phyloP scores from a whole-genome alignment of 2,329 filamentous ascomycete genomes.

The Neopestalotiopsis sp. region DNA sequence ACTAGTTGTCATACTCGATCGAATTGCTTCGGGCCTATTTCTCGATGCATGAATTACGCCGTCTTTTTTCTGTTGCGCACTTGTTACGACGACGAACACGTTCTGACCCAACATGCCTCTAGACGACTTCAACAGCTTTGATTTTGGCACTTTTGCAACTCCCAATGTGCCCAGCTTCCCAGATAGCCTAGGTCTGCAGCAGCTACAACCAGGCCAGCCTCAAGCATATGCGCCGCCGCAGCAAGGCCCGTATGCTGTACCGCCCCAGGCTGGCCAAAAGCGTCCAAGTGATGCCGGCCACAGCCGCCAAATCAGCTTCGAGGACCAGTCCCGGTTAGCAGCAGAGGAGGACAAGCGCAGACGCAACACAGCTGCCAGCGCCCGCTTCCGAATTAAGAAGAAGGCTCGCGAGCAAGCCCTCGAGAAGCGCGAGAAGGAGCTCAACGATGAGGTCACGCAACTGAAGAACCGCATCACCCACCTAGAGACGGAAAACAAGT shows the following conservation, averaged over 20 bases:
- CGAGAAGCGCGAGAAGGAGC: constrained; percentile 81
- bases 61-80: constrained; percentile 29
- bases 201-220: constrained; percentile 58
- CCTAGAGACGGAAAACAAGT: constrained; percentile 58
- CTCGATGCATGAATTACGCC: constrained; percentile 26
- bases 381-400: constrained; percentile 93
- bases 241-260: constrained; percentile 38
- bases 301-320: constrained; percentile 58
- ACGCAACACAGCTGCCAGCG: constrained; percentile 86
- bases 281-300: constrained; percentile 47
- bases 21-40: constrained; percentile 27
- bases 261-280: constrained; percentile 45
- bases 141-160: constrained; percentile 59
- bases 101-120: constrained; percentile 54
- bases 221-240: constrained; percentile 49
- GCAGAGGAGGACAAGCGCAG: constrained; percentile 91
- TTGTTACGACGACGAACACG: constrained; percentile 25
- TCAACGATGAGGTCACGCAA: constrained; percentile 76
- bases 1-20: constrained; percentile 33
- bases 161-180: constrained; percentile 52
- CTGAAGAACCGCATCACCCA: constrained; percentile 75
- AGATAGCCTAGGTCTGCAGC: constrained; percentile 48
- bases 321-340: constrained; percentile 61
- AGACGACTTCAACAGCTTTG: constrained; percentile 64
- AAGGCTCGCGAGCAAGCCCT: constrained; percentile 91